Base-by-base conservation (phyloP, 2,329 filamentous ascomycete genomes). In the Hypoxylon sp. region DNA sequence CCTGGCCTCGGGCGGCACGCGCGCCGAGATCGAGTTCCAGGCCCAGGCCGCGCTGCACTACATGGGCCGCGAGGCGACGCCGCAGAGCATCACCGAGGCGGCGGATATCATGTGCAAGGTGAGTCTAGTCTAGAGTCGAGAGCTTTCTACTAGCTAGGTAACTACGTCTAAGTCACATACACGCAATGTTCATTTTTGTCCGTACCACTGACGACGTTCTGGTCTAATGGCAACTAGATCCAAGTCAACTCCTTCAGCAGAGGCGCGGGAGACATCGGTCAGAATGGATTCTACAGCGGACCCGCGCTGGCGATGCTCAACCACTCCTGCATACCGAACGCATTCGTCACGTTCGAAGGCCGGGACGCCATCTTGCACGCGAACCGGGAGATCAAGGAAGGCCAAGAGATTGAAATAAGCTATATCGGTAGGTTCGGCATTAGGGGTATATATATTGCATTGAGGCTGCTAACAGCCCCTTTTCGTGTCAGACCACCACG, bases 161-260 rank as follows among this genome's bases (percentile, higher is more conserved):
- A 14, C n/a, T n/a, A n/a, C n/a, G n/a, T 36, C 32, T 3, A 16
- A 16, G 32, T 16, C 32, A 16, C n/a, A n/a, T n/a, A n/a, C n/a
- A n/a, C n/a, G n/a, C n/a, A n/a, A n/a, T n/a, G n/a, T n/a, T n/a
- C n/a, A n/a, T n/a, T n/a, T n/a, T n/a, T n/a, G n/a, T n/a, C n/a
- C n/a, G n/a, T n/a, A 30, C 28, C 28, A 7, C 28, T 14, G 18
- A 7, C 30, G 30, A n/a, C 14, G 7, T 32, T 30, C 11, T 14
- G 8, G 8, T 52, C 61, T 68, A 50, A 67, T 40, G 16, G 14
- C n/a, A 12, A 14, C 46, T 61, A 89, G 86, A 82, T 89, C 62
- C 82, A 87, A 72, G 87, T 86, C 36, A 90, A 90, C 75, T 81
- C 86, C 3, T 90, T 90, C 72, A 85, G 86, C 70, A 79, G 85